Evolutionary conservation across 768 basidiomycete genomes (phyloP), one percentile per base, ranked within the genome.

Genomic region (Russula brevipes): DNA sequence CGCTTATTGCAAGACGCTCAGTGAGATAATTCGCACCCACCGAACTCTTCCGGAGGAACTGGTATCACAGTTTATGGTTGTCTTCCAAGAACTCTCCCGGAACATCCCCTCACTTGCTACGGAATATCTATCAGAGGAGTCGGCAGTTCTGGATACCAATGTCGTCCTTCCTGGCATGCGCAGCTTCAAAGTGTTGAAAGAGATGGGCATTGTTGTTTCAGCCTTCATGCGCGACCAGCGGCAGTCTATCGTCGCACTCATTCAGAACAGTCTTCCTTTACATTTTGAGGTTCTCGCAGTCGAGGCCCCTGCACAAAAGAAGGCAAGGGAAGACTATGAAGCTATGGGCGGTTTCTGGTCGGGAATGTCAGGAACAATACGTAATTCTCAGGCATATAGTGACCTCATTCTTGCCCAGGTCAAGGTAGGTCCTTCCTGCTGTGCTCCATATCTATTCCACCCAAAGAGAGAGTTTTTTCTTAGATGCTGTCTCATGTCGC

Each of bases 161-260:
- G 70, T 77, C 17, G 77, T 87, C 42, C 76, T 88, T n/a, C 85
- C 85, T 8, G 86, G 88, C 52, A 82, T 87, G 59, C 84, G 85
- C 61, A 95, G 93, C 72, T 94, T 97, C 80, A 98, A 97, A 74
- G 89, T 97, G 10, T 78, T 98, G 11, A 87, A 91, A 14, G 97
- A 99, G 76, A 89, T 96, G 80, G 91, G 91, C 5, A 88, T 95
- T 79, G 86, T 92, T 12, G 85, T 96, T 72, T 90, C 94, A 35
- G 85, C 94, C 33, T 89, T 97, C 75, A 87, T 89, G 64, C 96
- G 98, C 74, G 82, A 84, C 44, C 88, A 91, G 68, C 82, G 87
- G 49, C 75, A 78, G 8, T 73, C 89, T 64, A 85, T 91, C 55
- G 76, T 81, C 14, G 78, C 85, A 2, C 79, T 85, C 16, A 82